Conservation (phyloP, 192 early-diverging fungal species). For the Martensiomyces pterosporus region DNA sequence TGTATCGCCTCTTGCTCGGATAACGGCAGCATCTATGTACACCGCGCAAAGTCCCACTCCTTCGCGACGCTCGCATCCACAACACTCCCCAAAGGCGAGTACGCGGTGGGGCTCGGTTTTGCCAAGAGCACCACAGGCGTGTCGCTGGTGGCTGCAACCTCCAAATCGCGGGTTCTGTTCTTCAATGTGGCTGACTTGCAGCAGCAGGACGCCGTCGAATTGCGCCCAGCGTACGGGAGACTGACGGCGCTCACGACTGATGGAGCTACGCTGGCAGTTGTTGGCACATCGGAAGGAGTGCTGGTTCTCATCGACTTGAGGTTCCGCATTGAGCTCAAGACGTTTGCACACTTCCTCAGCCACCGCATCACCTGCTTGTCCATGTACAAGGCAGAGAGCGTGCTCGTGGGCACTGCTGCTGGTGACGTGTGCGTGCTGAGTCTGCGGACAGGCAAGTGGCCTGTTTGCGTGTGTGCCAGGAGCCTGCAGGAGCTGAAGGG, state of each 20-base stretch:
- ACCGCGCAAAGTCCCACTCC: constrained; percentile 43
- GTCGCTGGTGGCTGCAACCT: constrained; percentile 31
- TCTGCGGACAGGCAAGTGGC: constrained; percentile 40
- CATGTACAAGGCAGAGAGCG: constrained; percentile 13
- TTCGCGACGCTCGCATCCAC: constrained; percentile 15
- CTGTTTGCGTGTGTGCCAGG: constrained; percentile 51
- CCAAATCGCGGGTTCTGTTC: constrained; percentile 41
- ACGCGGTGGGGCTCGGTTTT: constrained; percentile 19
- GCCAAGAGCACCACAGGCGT: constrained; percentile 14
- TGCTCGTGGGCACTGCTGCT: constrained; percentile 30
- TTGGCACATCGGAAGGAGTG: constrained; percentile 29
- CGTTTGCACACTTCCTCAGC: constrained; percentile 23
- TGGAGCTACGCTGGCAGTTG: constrained; percentile 12
- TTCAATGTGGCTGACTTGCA: constrained; percentile 12
- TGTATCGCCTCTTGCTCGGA: constrained; percentile 57
- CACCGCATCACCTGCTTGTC: constrained; percentile 24
- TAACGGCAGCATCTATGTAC: constrained; percentile 77
- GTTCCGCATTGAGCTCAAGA: constrained; percentile 35
- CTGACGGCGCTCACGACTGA: constrained; percentile 21
- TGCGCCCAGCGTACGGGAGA: constrained; percentile 18
- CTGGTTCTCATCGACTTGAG: constrained; percentile 31
- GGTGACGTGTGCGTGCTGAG: constrained; percentile 31
- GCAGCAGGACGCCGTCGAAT: constrained; percentile 10
- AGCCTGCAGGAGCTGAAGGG: constrained; percentile 55
- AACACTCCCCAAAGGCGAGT: constrained; percentile 12